These are phyloP conservation scores for Annona squamosa DNA, from an alignment of 164 flowering plant genomes.

Conservation along the genomic window DNA sequence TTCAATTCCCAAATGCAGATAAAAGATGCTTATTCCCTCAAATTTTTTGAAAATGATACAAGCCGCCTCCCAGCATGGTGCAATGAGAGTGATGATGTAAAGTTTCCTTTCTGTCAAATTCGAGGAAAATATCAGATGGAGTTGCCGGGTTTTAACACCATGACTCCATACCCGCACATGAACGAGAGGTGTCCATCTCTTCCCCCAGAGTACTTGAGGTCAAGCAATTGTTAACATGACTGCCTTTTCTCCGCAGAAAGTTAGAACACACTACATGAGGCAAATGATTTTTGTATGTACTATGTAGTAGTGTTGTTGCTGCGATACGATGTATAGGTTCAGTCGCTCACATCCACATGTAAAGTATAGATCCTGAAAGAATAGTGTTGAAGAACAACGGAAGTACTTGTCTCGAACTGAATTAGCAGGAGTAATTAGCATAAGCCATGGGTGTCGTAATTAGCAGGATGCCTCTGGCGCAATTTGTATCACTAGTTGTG, in stretches of 20 bases:
- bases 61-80: conserved; percentile 95
- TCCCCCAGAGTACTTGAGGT: conserved; percentile 71
- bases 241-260: not conserved
- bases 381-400: not conserved
- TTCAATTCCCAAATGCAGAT: conserved; percentile 47
- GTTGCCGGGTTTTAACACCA: conserved; percentile 75
- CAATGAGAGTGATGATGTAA: conserved; percentile 58
- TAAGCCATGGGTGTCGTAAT: too few relatives aligned
- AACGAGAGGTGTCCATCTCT: conserved; percentile 85
- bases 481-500: too few relatives aligned
- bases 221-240: conserved; percentile 40
- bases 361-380: not conserved
- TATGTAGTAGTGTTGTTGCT: not conserved
- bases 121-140: conserved; percentile 87
- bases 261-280: not conserved
- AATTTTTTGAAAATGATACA: conserved; percentile 64
- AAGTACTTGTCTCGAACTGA: not conserved
- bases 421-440: too few relatives aligned
- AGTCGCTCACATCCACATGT: not conserved
- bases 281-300: not conserved
- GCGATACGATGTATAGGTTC: not conserved
- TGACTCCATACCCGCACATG: conserved; percentile 87
- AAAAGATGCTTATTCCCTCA: conserved; percentile 85
- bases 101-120: conserved; percentile 91
- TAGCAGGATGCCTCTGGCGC: too few relatives aligned